Evolutionary conservation across 176 grass and related monocot genomes (phyloP).

Genomic region (Musa itinerans): DNA sequence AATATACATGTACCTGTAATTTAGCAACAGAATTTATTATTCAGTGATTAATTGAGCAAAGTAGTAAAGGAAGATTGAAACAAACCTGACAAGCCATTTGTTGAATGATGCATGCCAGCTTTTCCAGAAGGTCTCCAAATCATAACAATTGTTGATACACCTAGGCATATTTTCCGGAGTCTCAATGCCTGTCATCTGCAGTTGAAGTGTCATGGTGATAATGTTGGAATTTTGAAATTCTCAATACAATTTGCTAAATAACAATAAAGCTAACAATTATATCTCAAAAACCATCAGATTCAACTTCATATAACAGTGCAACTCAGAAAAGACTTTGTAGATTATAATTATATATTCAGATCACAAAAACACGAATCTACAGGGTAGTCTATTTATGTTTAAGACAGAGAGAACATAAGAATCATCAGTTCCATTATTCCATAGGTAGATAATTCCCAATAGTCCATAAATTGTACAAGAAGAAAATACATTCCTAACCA

Average conservation of each 20-base stretch:
- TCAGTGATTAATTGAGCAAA: not conserved
- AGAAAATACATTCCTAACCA: too few relatives aligned
- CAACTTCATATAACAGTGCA: not conserved
- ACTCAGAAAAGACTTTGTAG: not conserved
- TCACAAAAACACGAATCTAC: too few relatives aligned
- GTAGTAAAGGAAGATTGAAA: not conserved
- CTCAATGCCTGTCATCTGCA: slow-evolving; percentile 73
- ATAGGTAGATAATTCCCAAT: too few relatives aligned
- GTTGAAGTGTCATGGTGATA: not conserved
- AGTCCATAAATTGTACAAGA: too few relatives aligned
- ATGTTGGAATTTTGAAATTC: not conserved
- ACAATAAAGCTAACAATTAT: not conserved
- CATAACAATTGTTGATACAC: slow-evolving; percentile 87
- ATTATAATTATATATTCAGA: too few relatives aligned
- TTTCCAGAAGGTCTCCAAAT: slow-evolving; percentile 98
- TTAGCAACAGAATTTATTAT: slow-evolving; percentile 8
- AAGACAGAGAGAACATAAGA: too few relatives aligned
- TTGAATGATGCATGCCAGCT: slow-evolving; percentile 97
- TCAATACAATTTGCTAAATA: not conserved
- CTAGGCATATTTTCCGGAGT: slow-evolving; percentile 91
- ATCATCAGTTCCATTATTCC: too few relatives aligned
- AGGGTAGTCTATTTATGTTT: too few relatives aligned
- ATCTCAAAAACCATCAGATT: not conserved
- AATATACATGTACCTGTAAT: slow-evolving; percentile 80
- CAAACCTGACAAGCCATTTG: slow-evolving; percentile 95